Base-by-base conservation (phyloP, 805 yeast genomes). In the Isabelozyma pseudorhagii region DNA sequence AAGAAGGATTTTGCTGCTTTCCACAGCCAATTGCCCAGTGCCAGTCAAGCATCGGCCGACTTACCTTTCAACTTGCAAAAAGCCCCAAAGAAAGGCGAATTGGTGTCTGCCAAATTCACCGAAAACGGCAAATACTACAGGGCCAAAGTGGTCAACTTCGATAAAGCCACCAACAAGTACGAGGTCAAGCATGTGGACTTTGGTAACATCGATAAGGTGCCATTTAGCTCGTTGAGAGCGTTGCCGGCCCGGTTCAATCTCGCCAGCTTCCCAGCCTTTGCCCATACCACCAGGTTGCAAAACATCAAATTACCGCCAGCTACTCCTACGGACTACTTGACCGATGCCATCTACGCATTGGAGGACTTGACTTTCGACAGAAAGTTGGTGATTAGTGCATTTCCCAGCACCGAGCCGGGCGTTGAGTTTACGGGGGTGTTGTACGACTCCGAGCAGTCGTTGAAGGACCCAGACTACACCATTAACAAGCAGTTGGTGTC, bases 151-250 rank as follows among this genome's bases (percentile, higher is more conserved):
- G 46, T 75, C 15, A 63, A 69, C 25, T 68, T 69, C 49, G 85
- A 82, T 54, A 77, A 75, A 52, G 50, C 69, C 11, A 57, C 75
- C 15, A 67, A 66, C 49, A 64, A 66, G 47, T 80, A 66, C 58
- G 77, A 75, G 47, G 83, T 85, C 29, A 77, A 77, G 56, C 82
- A 83, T 51, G 64, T 85, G 44, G 92, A 85, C 61, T 81, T 79
- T 51, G 91, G 91, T 31, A 78, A 76, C 45, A 60, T 68, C 38
- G 84, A 79, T 56, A 58, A 61, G 29, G 81, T 82, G 8, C 53
- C 77, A 10, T 58, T 72, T 39, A 51, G 71, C 1, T 68, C 79
- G 15, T 67, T 86, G 52, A 68, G 85, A 51, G 69, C 71, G 2
- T 71, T 86, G 47, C 86, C 90, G 13, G 48, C 73, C 34, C 77